phyloP scores from a whole-genome alignment of 2,329 filamentous ascomycete genomes.

The Penicillium oxalicum region DNA sequence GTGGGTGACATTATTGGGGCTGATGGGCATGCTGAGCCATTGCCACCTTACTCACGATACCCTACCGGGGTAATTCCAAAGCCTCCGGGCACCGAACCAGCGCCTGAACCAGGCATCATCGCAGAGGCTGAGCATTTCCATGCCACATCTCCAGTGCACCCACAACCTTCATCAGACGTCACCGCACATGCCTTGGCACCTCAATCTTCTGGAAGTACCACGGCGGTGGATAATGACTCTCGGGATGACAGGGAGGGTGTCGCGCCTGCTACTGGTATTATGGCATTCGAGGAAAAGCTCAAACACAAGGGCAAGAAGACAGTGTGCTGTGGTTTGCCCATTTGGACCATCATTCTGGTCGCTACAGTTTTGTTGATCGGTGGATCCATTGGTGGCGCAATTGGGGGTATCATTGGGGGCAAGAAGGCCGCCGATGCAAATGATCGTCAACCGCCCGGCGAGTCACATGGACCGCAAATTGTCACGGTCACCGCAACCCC shows the following conservation, averaged over 20 bases:
- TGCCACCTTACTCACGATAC: conserved; percentile 87
- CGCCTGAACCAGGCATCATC: conserved; percentile 37
- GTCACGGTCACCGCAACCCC: conserved; percentile 46
- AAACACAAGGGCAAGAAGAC: conserved; percentile 39
- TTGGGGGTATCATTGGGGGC: conserved; percentile 49
- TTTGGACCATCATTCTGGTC: conserved; percentile 47
- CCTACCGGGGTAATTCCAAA: conserved; percentile 66
- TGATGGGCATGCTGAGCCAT: conserved; percentile 81
- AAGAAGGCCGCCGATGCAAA: conserved; percentile 29
- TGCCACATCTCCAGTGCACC: conserved; percentile 16
- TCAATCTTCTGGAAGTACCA: conserved; percentile 9
- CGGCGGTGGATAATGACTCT: conserved; percentile 9
- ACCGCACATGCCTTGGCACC: conserved; percentile 27
- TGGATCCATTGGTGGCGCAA: conserved; percentile 48
- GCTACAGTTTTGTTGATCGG: conserved; percentile 44
- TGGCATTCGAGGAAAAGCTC: conserved; percentile 41
- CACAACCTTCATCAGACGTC: conserved; percentile 25
- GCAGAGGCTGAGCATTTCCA: conserved; percentile 47
- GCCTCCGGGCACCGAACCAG: conserved; percentile 35
- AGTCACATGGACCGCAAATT: conserved; percentile 23
- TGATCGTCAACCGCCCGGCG: conserved; percentile 17
- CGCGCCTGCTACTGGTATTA: conserved; percentile 31
- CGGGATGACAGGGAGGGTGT: conserved; percentile 14
- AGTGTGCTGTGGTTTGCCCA: conserved; percentile 47
- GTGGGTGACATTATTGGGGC: conserved; percentile 80